A percentile compares a stretch with the other conserved stretches of the same genome.
Conservation (phyloP, 2,329 filamentous ascomycete genomes). For the Venturia carpophila region DNA sequence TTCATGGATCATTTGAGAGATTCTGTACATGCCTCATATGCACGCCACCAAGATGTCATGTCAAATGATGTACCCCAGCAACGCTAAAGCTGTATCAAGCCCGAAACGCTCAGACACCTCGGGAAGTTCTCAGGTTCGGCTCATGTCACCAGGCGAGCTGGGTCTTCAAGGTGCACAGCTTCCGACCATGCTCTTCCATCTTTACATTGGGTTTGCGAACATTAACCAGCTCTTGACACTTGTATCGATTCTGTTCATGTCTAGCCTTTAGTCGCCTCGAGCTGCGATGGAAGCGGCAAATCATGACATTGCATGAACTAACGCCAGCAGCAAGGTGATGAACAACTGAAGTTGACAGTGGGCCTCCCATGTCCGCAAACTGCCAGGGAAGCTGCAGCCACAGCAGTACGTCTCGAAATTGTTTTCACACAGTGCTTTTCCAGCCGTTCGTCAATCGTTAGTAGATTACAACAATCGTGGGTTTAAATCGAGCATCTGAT, state of each 20-base stretch:
- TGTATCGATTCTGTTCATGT: too few relatives aligned
- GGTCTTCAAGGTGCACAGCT: too few relatives aligned
- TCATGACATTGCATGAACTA: neutral
- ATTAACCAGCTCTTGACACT: neutral
- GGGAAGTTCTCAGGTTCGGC: too few relatives aligned
- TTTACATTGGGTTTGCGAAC: neutral
- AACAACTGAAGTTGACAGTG: neutral
- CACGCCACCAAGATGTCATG: neutral
- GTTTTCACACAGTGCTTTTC: neutral
- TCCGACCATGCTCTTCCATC: neutral
- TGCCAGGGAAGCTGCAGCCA: neutral
- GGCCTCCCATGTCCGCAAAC: neutral
- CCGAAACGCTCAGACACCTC: neutral
- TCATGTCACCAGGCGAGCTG: too few relatives aligned
- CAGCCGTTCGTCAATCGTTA: neutral
- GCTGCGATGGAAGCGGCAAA: neutral
- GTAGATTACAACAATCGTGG: neutral
- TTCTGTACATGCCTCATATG: neutral
- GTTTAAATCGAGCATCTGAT: neutral
- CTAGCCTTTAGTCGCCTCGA: neutral
- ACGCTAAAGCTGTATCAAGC: neutral
- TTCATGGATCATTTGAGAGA: neutral
- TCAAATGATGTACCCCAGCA: neutral
- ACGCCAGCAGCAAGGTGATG: neutral
- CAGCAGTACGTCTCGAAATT: neutral